phyloP scores from a whole-genome alignment of 1,139 yeast species.

The Torulaspora pretoriensis region DNA sequence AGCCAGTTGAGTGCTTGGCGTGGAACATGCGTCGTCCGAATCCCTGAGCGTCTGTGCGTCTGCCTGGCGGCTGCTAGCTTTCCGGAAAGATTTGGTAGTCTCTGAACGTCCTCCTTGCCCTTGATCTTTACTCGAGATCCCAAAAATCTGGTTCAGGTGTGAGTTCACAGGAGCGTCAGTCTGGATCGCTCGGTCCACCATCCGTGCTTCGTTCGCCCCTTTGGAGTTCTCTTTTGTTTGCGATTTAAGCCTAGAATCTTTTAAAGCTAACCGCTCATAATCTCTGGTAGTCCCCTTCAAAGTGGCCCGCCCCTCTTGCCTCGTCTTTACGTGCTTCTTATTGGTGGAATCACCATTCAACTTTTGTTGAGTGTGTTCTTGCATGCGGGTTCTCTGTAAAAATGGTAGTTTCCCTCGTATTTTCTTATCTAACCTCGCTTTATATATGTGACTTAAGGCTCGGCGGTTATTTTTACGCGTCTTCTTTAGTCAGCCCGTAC shows the following conservation, averaged over 20 bases:
- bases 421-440: neutral
- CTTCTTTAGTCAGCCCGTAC: neutral
- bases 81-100: too few relatives aligned
- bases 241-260: neutral
- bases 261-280: neutral
- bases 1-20: neutral
- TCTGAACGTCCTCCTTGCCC: too few relatives aligned
- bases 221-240: neutral
- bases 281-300: neutral
- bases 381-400: neutral
- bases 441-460: neutral
- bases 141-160: neutral
- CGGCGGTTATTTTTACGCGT: slow-evolving; percentile 4
- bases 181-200: neutral
- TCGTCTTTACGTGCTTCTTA: neutral
- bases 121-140: neutral
- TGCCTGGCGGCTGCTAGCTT: too few relatives aligned
- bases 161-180: neutral
- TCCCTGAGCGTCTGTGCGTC: neutral
- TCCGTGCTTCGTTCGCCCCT: neutral
- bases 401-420: neutral
- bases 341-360: neutral
- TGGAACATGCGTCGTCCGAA: neutral
- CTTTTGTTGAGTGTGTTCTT: neutral
- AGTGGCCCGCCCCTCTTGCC: neutral